Conservation (phyloP, 768 basidiomycete genomes). For the Suillus subaureus region DNA sequence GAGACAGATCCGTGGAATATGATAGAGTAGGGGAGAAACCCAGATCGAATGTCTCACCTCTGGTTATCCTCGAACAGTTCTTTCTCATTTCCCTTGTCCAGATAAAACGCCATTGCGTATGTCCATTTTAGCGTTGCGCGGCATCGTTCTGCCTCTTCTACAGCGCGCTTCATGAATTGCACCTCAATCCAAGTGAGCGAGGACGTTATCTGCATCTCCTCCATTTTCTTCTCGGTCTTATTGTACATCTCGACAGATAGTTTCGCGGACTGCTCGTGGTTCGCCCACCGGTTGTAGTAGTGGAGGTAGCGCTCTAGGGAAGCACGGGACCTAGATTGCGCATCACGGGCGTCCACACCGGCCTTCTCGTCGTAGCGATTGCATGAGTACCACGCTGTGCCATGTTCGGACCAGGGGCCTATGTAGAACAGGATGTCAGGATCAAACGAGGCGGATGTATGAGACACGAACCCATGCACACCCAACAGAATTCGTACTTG, state of each 20-base stretch:
- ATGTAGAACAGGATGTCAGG: conserved; percentile 37
- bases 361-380: conserved; percentile 95
- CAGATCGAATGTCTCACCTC: conserved; percentile 47
- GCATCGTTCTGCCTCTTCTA: conserved; percentile 88
- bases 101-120: conserved; percentile 98
- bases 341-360: conserved; percentile 85
- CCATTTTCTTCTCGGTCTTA: conserved; percentile 99
- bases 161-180: conserved; percentile 98
- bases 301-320: conserved; percentile 96
- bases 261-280: conserved; percentile 99
- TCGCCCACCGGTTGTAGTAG: conserved; percentile 99
- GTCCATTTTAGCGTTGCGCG: conserved; percentile 99
- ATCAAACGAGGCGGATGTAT: conserved; percentile 28
- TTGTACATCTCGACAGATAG: conserved; percentile 89
- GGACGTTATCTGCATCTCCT: conserved; percentile 95
- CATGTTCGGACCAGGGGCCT: conserved; percentile 97
- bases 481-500: conserved; percentile 99
- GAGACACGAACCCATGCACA: conserved; percentile 83
- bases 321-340: conserved; percentile 87
- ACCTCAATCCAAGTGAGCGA: conserved; percentile 97
- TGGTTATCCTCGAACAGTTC: conserved; percentile 98
- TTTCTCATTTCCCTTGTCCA: conserved; percentile 88
- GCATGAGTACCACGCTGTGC: conserved; percentile 97
- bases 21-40: not conserved
- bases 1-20: not conserved